phyloP scores from a whole-genome alignment of 331 rosid genomes.

The Malus hybrid region DNA sequence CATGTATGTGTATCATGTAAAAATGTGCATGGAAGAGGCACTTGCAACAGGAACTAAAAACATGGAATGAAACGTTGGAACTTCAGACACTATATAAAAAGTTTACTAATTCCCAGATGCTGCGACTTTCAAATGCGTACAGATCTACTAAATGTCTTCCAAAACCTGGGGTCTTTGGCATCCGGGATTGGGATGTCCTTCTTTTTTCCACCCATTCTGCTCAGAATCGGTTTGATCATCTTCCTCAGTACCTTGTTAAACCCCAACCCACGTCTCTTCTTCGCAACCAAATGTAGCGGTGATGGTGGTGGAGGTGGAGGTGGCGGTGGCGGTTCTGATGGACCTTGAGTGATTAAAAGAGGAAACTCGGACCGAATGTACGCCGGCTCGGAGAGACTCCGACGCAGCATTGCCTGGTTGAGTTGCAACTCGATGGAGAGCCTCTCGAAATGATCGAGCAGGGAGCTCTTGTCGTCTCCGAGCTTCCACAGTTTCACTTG shows the following conservation, averaged over 20 bases:
- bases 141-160: conserved; percentile 62
- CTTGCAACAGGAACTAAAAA: background rate
- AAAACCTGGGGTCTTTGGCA: conserved; percentile 46
- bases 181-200: conserved; percentile 20
- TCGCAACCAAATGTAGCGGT: conserved; percentile 18
- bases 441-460: conserved; percentile 76
- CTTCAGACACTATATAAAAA: background rate
- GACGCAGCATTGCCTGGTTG: conserved; percentile 51
- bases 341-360: background rate
- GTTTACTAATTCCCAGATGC: background rate
- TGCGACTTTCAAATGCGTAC: background rate
- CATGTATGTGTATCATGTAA: background rate
- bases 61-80: background rate
- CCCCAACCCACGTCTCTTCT: conserved; percentile 25
- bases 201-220: conserved; percentile 17
- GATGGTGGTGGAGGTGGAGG: conserved; percentile 6
- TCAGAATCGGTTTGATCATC: conserved; percentile 46
- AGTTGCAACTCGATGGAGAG: conserved; percentile 55
- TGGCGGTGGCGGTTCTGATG: background rate
- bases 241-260: conserved; percentile 50
- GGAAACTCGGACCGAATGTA: conserved; percentile 12
- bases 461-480: conserved; percentile 77
- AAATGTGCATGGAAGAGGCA: background rate
- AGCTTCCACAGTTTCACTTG: conserved; percentile 37
- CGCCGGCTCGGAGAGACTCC: conserved; percentile 62